Evolutionary conservation across 2,329 filamentous ascomycete species (phyloP), one percentile per base, ranked within the genome.

Genomic region (Sporothrix brunneoviolacea): DNA sequence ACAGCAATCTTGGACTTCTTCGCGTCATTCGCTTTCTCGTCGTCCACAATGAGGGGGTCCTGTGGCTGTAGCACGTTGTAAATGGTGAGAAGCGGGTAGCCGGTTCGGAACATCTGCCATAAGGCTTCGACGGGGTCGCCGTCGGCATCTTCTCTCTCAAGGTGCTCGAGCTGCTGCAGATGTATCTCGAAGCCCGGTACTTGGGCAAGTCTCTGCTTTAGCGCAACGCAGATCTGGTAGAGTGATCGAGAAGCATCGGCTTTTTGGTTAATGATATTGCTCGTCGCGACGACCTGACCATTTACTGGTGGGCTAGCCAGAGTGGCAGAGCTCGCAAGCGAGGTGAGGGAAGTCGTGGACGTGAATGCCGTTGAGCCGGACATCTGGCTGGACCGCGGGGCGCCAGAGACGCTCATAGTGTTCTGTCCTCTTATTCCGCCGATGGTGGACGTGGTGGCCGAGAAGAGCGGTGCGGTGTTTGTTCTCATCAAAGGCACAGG

Each of bases 181-280:
- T 86, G 85, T 16, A 75, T 73, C 55, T 89, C 83, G 64, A 97
- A 96, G 52, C 81, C 86, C 4, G 90, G 90, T 8, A 97, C 90
- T 58, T 86, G 84, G 50, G 83, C 77, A 54, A 98, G 74, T 56
- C 93, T 83, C 69, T 85, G 83, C 65, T 88, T 88, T 54, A 97
- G 75, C 48, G 84, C 83, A 58, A 95, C 79, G 66, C 93, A 97
- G 67, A 95, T 95, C 68, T 97, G 91, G 68, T 95, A 98, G 21
- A 98, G 80, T 10, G 91, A 96, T 53, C 85, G 80, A 50, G 88
- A 88, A 58, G 93, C 91, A 66, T 95, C 91, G 65, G 91, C 93
- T 65, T 88, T 87, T 68, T 91, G 88, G 70, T 98, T 98, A 75
- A 98, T 95, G 66, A 98, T 95, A 68, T 95, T 96, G 66, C 87